These are phyloP conservation scores for Saraca asoca DNA, from an alignment of 331 rosid genomes.

Conservation along the genomic window DNA sequence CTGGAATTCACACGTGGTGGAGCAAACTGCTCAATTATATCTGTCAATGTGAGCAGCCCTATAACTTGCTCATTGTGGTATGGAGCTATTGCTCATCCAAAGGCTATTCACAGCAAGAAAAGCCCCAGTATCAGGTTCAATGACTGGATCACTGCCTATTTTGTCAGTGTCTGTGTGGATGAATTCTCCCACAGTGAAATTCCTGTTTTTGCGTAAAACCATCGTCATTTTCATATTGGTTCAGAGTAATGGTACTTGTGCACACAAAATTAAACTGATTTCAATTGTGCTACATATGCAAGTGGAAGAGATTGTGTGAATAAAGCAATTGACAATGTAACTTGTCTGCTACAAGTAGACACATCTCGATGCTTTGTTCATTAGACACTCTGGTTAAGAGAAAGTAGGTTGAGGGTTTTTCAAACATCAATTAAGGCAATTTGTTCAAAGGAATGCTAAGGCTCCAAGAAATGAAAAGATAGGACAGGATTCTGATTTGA, in stretches of 20 bases:
- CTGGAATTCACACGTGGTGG: conserved; percentile 68
- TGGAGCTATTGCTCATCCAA: conserved; percentile 35
- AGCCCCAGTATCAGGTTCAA: conserved; percentile 35
- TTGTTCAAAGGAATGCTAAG: background rate
- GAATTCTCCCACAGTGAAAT: conserved; percentile 50
- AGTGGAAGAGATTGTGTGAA: no score
- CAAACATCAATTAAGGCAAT: no score
- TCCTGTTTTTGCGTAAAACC: conserved; percentile 38
- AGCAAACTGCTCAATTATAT: conserved; percentile 56
- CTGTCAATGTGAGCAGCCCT: conserved; percentile 54
- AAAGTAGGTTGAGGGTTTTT: no score
- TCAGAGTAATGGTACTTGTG: background rate
- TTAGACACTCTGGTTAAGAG: no score
- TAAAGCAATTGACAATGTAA: background rate
- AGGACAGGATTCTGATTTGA: conserved; percentile 10
- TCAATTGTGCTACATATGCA: no score
- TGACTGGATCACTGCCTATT: conserved; percentile 18
- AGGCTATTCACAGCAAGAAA: conserved; percentile 35
- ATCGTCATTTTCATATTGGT: conserved; percentile 14
- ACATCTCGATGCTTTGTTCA: no score
- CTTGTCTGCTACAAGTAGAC: background rate
- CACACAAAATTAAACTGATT: no score
- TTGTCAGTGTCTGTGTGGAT: conserved; percentile 39
- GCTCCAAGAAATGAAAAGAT: background rate
- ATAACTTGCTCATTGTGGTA: conserved; percentile 43